Percentiles rank a stretch among this genome's conserved stretches.
These are phyloP conservation scores for Cerrena zonata DNA, from an alignment of 1,284 basidiomycete species.

Conservation along the genomic window DNA sequence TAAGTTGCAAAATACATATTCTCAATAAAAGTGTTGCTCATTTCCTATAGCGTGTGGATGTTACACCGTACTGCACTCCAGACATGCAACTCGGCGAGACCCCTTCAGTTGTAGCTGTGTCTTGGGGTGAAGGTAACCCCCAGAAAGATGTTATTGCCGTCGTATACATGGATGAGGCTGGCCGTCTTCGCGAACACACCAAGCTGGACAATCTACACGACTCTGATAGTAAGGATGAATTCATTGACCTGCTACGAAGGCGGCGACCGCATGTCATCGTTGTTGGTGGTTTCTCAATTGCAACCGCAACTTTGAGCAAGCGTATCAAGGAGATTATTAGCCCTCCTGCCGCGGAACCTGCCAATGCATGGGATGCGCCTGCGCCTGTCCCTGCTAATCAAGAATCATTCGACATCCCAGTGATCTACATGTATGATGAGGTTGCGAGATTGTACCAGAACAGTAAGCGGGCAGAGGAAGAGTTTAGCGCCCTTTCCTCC, in stretches of 20 bases:
- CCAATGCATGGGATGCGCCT: conserved; percentile 11
- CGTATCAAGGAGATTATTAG: conserved; percentile 48
- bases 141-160: conserved; percentile 83
- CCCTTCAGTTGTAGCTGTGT: conserved; percentile 85
- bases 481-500: conserved; percentile 77
- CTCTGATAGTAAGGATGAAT: conserved; percentile 61
- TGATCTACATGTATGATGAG: conserved; percentile 86
- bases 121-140: conserved; percentile 92
- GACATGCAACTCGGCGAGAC: conserved; percentile 66
- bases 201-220: conserved; percentile 86
- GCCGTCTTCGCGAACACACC: conserved; percentile 82
- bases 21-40: neutral
- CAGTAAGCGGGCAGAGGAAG: conserved; percentile 78
- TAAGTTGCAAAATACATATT: conserved; percentile 35
- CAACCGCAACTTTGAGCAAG: conserved; percentile 70
- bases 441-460: conserved; percentile 93
- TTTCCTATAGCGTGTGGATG: conserved; percentile 55
- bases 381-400: conserved; percentile 22
- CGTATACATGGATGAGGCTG: conserved; percentile 83
- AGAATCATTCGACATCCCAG: conserved; percentile 55
- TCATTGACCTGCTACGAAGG: conserved; percentile 75
- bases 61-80: conserved; percentile 66
- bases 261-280: conserved; percentile 86
- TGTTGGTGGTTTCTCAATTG: conserved; percentile 82
- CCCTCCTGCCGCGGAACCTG: conserved; percentile 6